A percentile compares a stretch with the other conserved stretches of the same genome.
Conservation (phyloP, 1,284 basidiomycete species). For the Moesziomyces sp. region DNA sequence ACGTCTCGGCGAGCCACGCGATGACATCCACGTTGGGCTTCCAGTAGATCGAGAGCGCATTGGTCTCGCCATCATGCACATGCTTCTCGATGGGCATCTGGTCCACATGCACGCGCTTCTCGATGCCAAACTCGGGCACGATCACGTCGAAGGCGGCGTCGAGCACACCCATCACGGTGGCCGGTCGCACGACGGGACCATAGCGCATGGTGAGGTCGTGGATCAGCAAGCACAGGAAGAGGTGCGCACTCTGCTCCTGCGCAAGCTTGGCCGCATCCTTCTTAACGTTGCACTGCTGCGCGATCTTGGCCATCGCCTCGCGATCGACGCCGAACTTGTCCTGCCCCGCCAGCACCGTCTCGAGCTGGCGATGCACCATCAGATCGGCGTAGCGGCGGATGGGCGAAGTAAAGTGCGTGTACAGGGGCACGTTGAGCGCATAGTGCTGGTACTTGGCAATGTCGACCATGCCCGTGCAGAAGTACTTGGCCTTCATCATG, state of each 20-base stretch:
- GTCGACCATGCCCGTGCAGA: constrained; percentile 98
- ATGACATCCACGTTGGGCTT: constrained; percentile 79
- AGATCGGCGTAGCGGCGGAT: constrained; percentile 82
- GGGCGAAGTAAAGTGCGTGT: constrained; percentile 90
- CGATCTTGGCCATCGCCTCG: constrained; percentile 94
- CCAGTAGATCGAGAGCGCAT: constrained; percentile 85
- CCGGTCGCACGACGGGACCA: constrained; percentile 87
- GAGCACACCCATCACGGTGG: constrained; percentile 90
- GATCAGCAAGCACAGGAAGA: constrained; percentile 93
- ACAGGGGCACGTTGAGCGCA: constrained; percentile 87
- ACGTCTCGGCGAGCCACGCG: constrained; percentile 89
- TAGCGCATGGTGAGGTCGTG: constrained; percentile 91
- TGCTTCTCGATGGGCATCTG: constrained; percentile 91
- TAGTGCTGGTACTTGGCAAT: constrained; percentile 98
- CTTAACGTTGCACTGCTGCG: constrained; percentile 80
- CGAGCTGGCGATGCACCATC: constrained; percentile 94
- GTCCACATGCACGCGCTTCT: constrained; percentile 97
- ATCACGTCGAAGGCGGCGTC: constrained; percentile 96
- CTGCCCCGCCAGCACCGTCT: constrained; percentile 79
- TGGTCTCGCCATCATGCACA: constrained; percentile 90
- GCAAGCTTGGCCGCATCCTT: constrained; percentile 88
- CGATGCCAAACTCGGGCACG: constrained; percentile 92
- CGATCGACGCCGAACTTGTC: constrained; percentile 95
- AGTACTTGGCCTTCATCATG: constrained; percentile 93
- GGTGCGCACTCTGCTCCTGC: constrained; percentile 93